These are phyloP conservation scores for Lonicera japonica DNA, from an alignment of 129 eudicot species.

Conservation along the genomic window DNA sequence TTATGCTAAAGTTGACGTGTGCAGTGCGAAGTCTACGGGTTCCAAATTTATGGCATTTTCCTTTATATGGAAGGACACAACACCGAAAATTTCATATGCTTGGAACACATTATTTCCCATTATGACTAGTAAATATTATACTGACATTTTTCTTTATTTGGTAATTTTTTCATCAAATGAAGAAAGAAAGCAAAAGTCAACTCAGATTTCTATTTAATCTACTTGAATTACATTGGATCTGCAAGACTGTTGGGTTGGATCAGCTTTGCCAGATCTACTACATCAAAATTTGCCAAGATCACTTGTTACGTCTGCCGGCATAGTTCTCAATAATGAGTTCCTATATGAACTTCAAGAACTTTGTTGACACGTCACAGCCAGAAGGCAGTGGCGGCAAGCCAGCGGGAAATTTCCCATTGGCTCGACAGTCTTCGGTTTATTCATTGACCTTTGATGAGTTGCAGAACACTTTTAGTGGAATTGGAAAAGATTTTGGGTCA, in stretches of 20 bases:
- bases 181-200: conserved; percentile 17
- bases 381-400: conserved; percentile 36
- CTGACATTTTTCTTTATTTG: conserved; percentile 5
- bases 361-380: conserved; percentile 41
- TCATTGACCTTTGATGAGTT: conserved; percentile 79
- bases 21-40: too few relatives aligned
- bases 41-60: too few relatives aligned
- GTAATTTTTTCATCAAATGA: conserved; percentile 10
- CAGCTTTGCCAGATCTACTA: conserved; percentile 8
- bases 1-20: too few relatives aligned
- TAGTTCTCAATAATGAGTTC: conserved; percentile 49
- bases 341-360: conserved; percentile 60
- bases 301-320: conserved; percentile 7
- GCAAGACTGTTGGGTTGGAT: not conserved
- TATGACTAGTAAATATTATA: too few relatives aligned
- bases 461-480: conserved; percentile 63
- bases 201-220: not conserved
- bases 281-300: conserved; percentile 3
- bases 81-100: too few relatives aligned
- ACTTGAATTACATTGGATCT: conserved; percentile 2
- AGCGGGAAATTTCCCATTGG: conserved; percentile 38
- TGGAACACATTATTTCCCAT: too few relatives aligned
- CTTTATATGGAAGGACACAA: too few relatives aligned
- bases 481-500: conserved; percentile 82
- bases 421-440: conserved; percentile 66